Percentiles rank a stretch among this genome's conserved stretches.
Evolutionary conservation across 176 grass and related monocot species (phyloP).

Genomic region (Ampelocalamus luodianensis): DNA sequence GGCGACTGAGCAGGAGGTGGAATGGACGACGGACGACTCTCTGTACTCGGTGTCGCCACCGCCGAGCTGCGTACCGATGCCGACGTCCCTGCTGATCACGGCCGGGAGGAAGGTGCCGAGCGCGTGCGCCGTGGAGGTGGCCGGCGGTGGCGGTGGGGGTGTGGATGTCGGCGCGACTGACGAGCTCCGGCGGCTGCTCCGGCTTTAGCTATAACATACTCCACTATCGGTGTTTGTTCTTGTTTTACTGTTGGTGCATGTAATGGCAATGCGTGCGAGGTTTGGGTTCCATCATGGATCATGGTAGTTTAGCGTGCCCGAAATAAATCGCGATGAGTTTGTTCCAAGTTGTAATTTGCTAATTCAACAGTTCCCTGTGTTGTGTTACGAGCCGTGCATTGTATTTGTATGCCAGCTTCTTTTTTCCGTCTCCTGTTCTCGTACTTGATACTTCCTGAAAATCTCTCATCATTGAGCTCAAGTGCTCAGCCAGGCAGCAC

Average conservation of each 20-base stretch:
- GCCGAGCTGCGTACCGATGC: conserved; percentile 84
- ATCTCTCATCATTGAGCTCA: background rate
- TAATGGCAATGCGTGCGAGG: conserved; percentile 1
- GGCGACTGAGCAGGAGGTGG: background rate
- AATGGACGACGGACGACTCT: conserved; percentile 52
- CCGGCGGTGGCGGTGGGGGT: background rate
- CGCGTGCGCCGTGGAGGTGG: conserved; percentile 49
- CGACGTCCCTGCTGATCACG: conserved; percentile 59
- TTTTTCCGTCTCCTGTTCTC: background rate
- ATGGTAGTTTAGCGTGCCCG: conserved; percentile 37
- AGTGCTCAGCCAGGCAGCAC: too few relatives aligned
- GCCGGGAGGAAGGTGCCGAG: conserved; percentile 41
- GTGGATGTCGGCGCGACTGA: conserved; percentile 73
- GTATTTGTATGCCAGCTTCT: background rate
- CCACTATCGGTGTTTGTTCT: background rate
- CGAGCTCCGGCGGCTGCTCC: conserved; percentile 70
- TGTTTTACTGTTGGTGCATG: background rate
- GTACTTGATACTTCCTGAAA: background rate
- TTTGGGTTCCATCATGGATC: background rate
- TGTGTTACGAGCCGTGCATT: background rate
- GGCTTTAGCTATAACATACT: conserved; percentile 43
- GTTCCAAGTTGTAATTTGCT: conserved; percentile 24
- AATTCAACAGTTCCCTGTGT: background rate
- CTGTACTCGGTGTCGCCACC: conserved; percentile 73
- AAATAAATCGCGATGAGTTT: conserved; percentile 2